Conservation (phyloP, 2,329 filamentous ascomycete species). For the Colletotrichum sp. region DNA sequence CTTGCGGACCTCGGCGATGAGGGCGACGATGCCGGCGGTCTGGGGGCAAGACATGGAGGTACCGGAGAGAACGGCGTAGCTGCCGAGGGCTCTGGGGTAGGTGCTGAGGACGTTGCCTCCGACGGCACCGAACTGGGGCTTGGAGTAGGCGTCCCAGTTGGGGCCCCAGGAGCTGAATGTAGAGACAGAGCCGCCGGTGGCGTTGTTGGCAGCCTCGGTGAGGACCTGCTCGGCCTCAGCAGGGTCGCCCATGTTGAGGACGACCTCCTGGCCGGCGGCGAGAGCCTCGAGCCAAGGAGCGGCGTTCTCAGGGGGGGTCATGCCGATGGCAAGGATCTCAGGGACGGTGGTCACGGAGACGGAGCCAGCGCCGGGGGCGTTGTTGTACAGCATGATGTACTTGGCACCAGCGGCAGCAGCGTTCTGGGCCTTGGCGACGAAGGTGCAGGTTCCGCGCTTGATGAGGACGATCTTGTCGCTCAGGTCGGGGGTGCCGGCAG, state of each 20-base stretch:
- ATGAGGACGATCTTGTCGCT: conserved; percentile 63
- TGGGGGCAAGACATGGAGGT: conserved; percentile 67
- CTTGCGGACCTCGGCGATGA: conserved; percentile 57
- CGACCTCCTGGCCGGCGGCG: conserved; percentile 46
- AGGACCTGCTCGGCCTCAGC: conserved; percentile 38
- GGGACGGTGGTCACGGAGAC: conserved; percentile 36
- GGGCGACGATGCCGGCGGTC: conserved; percentile 57
- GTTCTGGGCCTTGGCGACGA: conserved; percentile 57
- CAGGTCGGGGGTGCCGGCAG: conserved; percentile 60
- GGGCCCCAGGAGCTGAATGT: conserved; percentile 65
- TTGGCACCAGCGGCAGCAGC: conserved; percentile 60
- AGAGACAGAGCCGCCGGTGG: conserved; percentile 56
- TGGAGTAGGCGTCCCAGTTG: conserved; percentile 61
- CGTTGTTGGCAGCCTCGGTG: conserved; percentile 39
- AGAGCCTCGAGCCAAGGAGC: conserved; percentile 48
- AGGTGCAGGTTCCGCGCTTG: conserved; percentile 62
- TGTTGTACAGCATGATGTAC: conserved; percentile 69
- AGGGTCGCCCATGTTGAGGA: conserved; percentile 48
- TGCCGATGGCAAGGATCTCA: conserved; percentile 41
- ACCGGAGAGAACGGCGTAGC: conserved; percentile 58
- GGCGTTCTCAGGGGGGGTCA: conserved; percentile 47
- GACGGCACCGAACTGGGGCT: conserved; percentile 60
- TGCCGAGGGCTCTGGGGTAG: conserved; percentile 48
- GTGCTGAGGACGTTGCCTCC: conserved; percentile 65
- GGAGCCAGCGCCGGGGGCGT: conserved; percentile 37